Conservation (phyloP, 192 early-diverging fungal species). For the Coemansia sp. region DNA sequence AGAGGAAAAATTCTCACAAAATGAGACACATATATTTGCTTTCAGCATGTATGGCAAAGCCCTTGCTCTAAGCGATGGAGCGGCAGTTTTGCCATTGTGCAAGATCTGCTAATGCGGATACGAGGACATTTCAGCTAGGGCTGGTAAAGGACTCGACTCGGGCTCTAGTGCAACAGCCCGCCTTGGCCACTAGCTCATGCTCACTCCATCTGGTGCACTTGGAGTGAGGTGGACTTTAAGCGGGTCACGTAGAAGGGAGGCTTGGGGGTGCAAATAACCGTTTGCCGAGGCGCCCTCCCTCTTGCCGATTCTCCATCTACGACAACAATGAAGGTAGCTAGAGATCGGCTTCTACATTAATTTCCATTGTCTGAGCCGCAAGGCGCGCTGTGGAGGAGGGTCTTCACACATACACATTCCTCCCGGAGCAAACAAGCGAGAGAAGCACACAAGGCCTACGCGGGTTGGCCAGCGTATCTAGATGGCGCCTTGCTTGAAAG, state of each 20-base stretch:
- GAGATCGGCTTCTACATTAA: slow-evolving; percentile 4
- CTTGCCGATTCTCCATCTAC: not conserved
- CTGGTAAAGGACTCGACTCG: not conserved
- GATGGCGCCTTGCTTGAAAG: not conserved
- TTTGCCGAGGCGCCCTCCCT: not conserved
- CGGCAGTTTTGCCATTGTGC: not conserved
- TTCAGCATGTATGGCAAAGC: not conserved
- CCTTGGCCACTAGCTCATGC: not conserved
- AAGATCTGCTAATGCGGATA: not conserved
- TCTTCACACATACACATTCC: not conserved
- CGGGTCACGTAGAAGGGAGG: not conserved
- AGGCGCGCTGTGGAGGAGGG: not conserved
- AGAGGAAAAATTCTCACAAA: not conserved
- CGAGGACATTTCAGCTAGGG: no score
- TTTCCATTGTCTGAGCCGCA: not conserved
- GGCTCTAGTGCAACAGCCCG: not conserved
- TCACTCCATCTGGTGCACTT: no score
- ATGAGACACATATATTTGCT: not conserved
- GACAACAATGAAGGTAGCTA: not conserved
- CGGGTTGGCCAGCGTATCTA: not conserved
- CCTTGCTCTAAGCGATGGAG: not conserved
- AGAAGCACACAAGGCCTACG: not conserved
- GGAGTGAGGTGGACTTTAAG: not conserved
- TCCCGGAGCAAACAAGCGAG: not conserved
- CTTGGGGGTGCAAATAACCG: not conserved